A percentile compares a stretch with the other conserved stretches of the same genome.
These are phyloP conservation scores for Russula virescens DNA, from an alignment of 768 basidiomycete genomes.

Conservation along the genomic window DNA sequence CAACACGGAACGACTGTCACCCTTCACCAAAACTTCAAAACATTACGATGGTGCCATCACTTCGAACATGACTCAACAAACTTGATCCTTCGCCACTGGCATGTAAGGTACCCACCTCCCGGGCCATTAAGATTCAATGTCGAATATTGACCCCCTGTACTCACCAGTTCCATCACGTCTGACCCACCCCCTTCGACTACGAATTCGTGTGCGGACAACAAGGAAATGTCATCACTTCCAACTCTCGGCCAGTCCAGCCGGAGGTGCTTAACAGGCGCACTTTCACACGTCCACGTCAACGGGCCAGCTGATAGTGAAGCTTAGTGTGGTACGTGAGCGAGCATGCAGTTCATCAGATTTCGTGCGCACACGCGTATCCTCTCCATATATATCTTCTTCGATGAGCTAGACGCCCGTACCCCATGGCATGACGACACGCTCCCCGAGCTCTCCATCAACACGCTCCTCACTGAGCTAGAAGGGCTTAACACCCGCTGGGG, in stretches of 20 bases:
- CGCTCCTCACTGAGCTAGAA: constrained; percentile 88
- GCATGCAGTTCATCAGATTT: constrained; percentile 93
- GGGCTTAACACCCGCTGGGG: constrained; percentile 81
- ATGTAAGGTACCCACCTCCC: too few species aligned
- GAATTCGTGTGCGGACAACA: constrained; percentile 94
- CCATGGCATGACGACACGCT: constrained; percentile 78
- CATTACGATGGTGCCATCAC: too few species aligned
- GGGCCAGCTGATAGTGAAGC: background rate
- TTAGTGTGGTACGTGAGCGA: constrained; percentile 86
- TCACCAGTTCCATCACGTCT: too few species aligned
- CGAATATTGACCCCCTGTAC: too few species aligned
- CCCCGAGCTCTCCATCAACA: constrained; percentile 96
- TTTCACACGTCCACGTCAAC: background rate
- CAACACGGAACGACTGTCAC: too few species aligned
- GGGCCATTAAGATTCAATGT: too few species aligned
- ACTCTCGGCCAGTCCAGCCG: too few species aligned
- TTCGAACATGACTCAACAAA: too few species aligned
- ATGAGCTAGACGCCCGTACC: constrained; percentile 89
- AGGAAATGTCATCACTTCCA: constrained; percentile 98
- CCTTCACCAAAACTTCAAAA: too few species aligned
- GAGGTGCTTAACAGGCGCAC: constrained; percentile 86
- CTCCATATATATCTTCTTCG: constrained; percentile 96
- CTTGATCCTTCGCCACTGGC: too few species aligned
- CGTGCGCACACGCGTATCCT: constrained; percentile 85
- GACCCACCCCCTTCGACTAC: too few species aligned